Base-by-base conservation (phyloP, 2,329 filamentous ascomycete species). In the Escovopsis sp. region DNA sequence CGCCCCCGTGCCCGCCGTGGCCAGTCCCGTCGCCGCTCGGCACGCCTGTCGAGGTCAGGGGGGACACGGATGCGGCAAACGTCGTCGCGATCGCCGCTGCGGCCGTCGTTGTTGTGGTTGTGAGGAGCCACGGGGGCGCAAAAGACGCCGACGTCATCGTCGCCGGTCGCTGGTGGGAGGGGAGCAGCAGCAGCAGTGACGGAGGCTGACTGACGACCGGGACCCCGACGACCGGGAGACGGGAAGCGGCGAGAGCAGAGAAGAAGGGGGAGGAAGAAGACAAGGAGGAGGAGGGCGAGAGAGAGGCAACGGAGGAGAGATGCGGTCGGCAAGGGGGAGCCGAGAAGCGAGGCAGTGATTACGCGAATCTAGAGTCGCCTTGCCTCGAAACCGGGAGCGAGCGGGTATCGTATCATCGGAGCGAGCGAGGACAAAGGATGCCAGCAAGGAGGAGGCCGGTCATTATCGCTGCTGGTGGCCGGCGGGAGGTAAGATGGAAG, bases 91-190 rank as follows among this genome's bases (percentile, higher is more conserved):
- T 23, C 21, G 21, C 21, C 21, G 21, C 11, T 4, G 21, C 11
- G 8, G 21, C 11, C 21, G 7, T 25, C 21, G 7, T 25, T 18
- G 27, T 27, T 21, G 28, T 40, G 19, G 33, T 38, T 36, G 32
- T 35, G n/a, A 45, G 41, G 23, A 43, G 42, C 45, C 44, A 46
- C 40, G 43, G 39, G 38, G 44, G 42, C 39, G 46, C 46, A 40
- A 42, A 41, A 37, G 45, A 43, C 41, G 41, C 41, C 34, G 35
- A 36, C 41, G 36, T 39, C 49, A 52, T 52, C 41, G 43, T 52
- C 35, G 42, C 45, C 40, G 38, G 40, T 35, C 29, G 31, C 35
- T n/a, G n/a, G n/a, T n/a, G n/a, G n/a, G n/a, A n/a, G n/a, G n/a
- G n/a, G n/a, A n/a, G n/a, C n/a, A n/a, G n/a, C n/a, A n/a, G n/a